Base-by-base conservation (phyloP, 78 protist genomes). In the Ministeria vibrans region DNA sequence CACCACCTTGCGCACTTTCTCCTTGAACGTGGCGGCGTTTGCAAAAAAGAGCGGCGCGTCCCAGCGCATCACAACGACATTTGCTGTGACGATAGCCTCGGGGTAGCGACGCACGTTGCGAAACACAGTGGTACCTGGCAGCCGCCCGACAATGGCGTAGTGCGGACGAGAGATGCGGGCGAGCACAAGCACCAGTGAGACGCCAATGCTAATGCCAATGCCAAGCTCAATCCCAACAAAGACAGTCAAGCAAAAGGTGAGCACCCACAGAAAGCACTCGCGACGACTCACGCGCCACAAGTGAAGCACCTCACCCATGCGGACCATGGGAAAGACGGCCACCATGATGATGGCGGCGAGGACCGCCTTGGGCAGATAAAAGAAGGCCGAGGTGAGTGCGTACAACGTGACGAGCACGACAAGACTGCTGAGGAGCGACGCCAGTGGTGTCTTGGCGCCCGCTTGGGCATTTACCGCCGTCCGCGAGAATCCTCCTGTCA, bases 401-500 rank as follows among this genome's bases (percentile, higher is more conserved):
- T 28, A 59, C 5, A 30, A 23, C 66, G 66, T 30, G 7, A 59
- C n/a, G n/a, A 59, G 20, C 36, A 59, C 66, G 66, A 59, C 13
- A 4, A 30, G 28, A 28, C 66, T 30, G 13, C 36, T 59, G 66
- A 59, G 20, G 66, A 59, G 36, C 36, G 20, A 28, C 36, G 5
- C 28, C n/a, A 59, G 15, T 4, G 66, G 66, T 11, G 66, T 59
- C 66, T 27, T 13, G 34, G 66, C 66, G n/a, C 66, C 66, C 66
- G 66, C 20, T 30, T 28, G 20, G 34, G 66, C 66, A 59, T 59
- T 59, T 23, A 59, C 66, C 15, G 66, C 66, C 20, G 66, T 59
- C 59, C 95, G 74, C 15, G 91, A 83, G 62, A 92, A 77, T 25
- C 84, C 68, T 7, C 90, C 95, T 5, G 90, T 86, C 25, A 68